phyloP scores from a whole-genome alignment of 2,329 filamentous ascomycete genomes.

The Pseudogymnoascus sp. region DNA sequence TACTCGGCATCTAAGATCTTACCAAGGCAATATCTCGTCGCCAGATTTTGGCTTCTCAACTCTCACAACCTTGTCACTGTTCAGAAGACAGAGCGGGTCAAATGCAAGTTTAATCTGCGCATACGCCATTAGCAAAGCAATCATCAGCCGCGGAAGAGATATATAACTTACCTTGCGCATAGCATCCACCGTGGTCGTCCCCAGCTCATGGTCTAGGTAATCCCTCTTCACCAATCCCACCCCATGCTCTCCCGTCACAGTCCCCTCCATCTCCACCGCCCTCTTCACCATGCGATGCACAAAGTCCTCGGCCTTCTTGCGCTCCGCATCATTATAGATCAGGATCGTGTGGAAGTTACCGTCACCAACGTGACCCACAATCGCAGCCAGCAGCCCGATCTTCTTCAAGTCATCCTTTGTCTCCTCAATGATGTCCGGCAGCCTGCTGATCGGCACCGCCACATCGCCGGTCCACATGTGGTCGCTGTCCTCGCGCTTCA shows the following conservation, averaged over 20 bases:
- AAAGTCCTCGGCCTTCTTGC: conserved; percentile 56
- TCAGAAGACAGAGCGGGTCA: conserved; percentile 60
- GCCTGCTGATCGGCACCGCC: conserved; percentile 66
- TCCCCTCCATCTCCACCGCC: conserved; percentile 77
- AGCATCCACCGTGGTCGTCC: conserved; percentile 63
- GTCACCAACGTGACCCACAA: conserved; percentile 66
- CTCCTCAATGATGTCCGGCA: conserved; percentile 70
- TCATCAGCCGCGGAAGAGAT: background rate
- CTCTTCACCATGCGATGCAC: conserved; percentile 81
- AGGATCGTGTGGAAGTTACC: conserved; percentile 69
- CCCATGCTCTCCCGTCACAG: conserved; percentile 78
- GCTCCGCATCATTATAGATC: conserved; percentile 59
- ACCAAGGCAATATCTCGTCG: conserved; percentile 40
- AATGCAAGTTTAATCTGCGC: conserved; percentile 67
- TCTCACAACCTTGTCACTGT: conserved; percentile 61
- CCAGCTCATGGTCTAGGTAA: conserved; percentile 71
- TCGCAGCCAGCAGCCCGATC: conserved; percentile 50
- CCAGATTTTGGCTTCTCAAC: conserved; percentile 46
- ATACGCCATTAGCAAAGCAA: background rate
- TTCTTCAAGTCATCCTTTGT: conserved; percentile 55
- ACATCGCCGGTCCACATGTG: conserved; percentile 82
- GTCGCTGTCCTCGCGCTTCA: conserved; percentile 50
- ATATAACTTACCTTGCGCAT: conserved; percentile 64
- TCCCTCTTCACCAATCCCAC: conserved; percentile 79
- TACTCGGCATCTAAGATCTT: conserved; percentile 10